A percentile compares a stretch with the other conserved stretches of the same genome.
Evolutionary conservation across 2,329 filamentous ascomycete species (phyloP).

Genomic region (Epichloe coenophiala): DNA sequence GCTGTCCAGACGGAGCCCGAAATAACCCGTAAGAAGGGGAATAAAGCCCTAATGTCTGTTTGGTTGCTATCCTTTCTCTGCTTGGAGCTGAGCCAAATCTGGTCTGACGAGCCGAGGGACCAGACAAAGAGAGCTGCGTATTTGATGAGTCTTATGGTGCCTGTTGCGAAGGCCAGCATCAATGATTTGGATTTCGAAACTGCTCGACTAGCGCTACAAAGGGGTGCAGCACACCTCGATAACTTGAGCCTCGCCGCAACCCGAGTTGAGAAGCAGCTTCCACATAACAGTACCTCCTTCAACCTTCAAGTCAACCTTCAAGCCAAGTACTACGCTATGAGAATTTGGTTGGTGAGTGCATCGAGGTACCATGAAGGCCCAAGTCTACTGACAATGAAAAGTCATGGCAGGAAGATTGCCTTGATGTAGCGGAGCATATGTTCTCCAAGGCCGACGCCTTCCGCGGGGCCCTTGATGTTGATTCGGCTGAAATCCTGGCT

Average conservation of each 20-base stretch:
- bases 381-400: slow-evolving; percentile 21
- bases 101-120: slow-evolving; percentile 12
- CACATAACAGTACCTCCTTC: no score
- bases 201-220: slow-evolving; percentile 49
- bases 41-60: slow-evolving; percentile 23
- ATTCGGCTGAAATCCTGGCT: slow-evolving; percentile 45
- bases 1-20: slow-evolving; percentile 8
- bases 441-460: slow-evolving; percentile 44
- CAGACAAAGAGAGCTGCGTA: slow-evolving; percentile 32
- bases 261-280: slow-evolving; percentile 1
- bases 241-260: background rate
- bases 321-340: slow-evolving; percentile 51
- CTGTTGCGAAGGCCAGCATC: slow-evolving; percentile 39
- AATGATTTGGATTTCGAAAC: slow-evolving; percentile 41
- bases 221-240: slow-evolving; percentile 29
- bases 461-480: slow-evolving; percentile 27
- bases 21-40: slow-evolving; percentile 6
- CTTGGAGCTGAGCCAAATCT: slow-evolving; percentile 42
- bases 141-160: slow-evolving; percentile 54
- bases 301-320: slow-evolving; percentile 33
- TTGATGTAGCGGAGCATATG: slow-evolving; percentile 69
- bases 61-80: slow-evolving; percentile 52
- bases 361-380: background rate
- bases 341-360: slow-evolving; percentile 48
- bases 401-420: slow-evolving; percentile 61